Evolutionary conservation across 495 filamentous ascomycete species (phyloP).

Genomic region (Trichodelitschia bisporula): DNA sequence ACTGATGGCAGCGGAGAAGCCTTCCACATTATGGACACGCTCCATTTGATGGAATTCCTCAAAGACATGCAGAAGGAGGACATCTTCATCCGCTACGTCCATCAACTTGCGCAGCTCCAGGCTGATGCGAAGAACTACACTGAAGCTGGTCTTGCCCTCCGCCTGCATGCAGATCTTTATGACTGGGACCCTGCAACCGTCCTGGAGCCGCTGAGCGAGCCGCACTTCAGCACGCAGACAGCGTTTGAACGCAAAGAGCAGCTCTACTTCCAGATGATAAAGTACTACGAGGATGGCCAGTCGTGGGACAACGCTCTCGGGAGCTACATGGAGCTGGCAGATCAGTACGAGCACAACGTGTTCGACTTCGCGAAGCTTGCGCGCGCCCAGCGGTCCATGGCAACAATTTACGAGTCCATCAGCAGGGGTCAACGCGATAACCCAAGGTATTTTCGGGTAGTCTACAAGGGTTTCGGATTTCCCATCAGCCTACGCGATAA

Average conservation of each 20-base stretch:
- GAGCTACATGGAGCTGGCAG: slow-evolving; percentile 72
- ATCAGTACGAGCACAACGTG: slow-evolving; percentile 66
- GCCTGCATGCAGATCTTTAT: slow-evolving; percentile 80
- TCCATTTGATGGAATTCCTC: slow-evolving; percentile 88
- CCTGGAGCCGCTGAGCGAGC: slow-evolving; percentile 45
- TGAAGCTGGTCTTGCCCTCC: slow-evolving; percentile 75
- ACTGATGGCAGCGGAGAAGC: slow-evolving; percentile 52
- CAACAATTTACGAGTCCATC: slow-evolving; percentile 74
- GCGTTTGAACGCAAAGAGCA: slow-evolving; percentile 84
- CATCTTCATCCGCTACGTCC: slow-evolving; percentile 90
- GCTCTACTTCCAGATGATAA: slow-evolving; percentile 83
- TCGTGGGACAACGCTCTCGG: slow-evolving; percentile 80
- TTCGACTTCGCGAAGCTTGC: slow-evolving; percentile 89
- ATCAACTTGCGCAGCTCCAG: slow-evolving; percentile 69
- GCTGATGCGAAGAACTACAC: slow-evolving; percentile 50
- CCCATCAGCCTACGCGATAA: slow-evolving; percentile 59
- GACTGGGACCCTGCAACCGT: slow-evolving; percentile 57
- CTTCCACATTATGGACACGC: slow-evolving; percentile 55
- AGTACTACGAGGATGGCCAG: slow-evolving; percentile 75
- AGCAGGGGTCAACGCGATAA: slow-evolving; percentile 50
- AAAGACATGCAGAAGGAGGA: slow-evolving; percentile 94
- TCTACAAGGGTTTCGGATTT: slow-evolving; percentile 82
- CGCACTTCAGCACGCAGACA: slow-evolving; percentile 56
- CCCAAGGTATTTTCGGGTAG: slow-evolving; percentile 77
- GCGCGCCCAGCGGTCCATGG: slow-evolving; percentile 71